phyloP scores from a whole-genome alignment of 805 yeast genomes.

The Spathaspora passalidarum region DNA sequence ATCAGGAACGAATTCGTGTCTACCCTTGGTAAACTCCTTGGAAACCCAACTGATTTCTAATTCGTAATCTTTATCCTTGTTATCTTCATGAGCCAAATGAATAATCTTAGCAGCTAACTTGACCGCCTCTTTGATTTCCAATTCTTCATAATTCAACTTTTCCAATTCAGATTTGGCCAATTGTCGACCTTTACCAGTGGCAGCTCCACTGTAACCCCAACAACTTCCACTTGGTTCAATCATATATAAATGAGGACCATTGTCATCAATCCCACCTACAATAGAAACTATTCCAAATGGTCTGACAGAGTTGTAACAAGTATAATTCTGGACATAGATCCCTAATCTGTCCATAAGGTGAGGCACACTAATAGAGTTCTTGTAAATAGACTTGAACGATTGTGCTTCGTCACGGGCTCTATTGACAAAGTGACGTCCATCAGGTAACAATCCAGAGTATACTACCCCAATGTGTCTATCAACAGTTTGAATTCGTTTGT shows the following conservation, averaged over 20 bases:
- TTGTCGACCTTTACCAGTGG: conserved; percentile 98
- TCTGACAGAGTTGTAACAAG: conserved; percentile 94
- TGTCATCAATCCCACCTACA: conserved; percentile 87
- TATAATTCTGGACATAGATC: conserved; percentile 89
- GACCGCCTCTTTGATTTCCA: conserved; percentile 78
- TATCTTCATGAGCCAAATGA: conserved; percentile 93
- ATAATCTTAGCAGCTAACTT: conserved; percentile 93
- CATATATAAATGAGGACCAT: conserved; percentile 93
- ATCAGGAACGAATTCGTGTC: conserved; percentile 77
- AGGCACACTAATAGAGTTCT: conserved; percentile 73
- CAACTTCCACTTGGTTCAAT: conserved; percentile 95
- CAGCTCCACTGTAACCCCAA: conserved; percentile 98
- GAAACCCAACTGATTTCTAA: conserved; percentile 91
- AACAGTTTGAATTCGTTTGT: conserved; percentile 86
- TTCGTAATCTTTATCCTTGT: conserved; percentile 96
- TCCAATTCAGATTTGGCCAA: conserved; percentile 96
- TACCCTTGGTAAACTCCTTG: conserved; percentile 68
- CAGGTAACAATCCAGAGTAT: conserved; percentile 93
- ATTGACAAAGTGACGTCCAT: conserved; percentile 89
- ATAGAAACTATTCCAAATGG: conserved; percentile 95
- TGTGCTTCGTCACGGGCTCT: conserved; percentile 91
- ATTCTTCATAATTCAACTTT: conserved; percentile 69
- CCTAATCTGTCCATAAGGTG: conserved; percentile 86
- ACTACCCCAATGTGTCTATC: conserved; percentile 94
- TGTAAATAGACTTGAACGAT: conserved; percentile 72